Base-by-base conservation (phyloP, 495 filamentous ascomycete genomes). In the Aspergillus mulundensis region DNA sequence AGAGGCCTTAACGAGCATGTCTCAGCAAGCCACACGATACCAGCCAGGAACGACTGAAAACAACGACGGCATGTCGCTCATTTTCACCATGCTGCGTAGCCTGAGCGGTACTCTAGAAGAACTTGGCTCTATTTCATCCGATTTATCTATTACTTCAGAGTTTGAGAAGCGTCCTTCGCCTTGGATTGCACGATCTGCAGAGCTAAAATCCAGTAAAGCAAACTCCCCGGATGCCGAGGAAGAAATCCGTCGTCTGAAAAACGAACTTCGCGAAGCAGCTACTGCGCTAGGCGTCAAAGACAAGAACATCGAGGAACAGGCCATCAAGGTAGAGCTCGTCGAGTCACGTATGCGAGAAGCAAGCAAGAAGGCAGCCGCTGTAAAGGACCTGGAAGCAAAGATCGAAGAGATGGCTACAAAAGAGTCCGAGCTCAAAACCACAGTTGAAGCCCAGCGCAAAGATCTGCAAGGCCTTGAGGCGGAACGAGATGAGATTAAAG, bases 221-320 rank as follows among this genome's bases (percentile, higher is more conserved):
- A 80, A 87, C n/a, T 84, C 87, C 1, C 76, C 88, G 8, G 89
- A 95, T 59, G 85, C 86, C 7, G 91, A 96, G 61, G 83, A 90
- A 56, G 86, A 92, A 62, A 80, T 91, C 41, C 83, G 81, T 11
- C 82, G 83, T 16, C 73, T 95, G 32, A 87, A 85, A 62, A 87
- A 90, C 41, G 87, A 93, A 53, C 85, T 76, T 66, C 83, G 87
- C 83, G 64, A 85, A 61, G 67, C 75, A 19, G 70, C 74, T 11
- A 64, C 81, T 76, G 61, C 84, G 84, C 61, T 90, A 10, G 81
- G 84, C 3, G 87, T 96, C 57, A 95, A 95, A 69, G 93, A 96
- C 64, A 94, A 97, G 70, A 88, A 90, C 5, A 86, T 97, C 42
- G 92, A 96, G 79, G 83, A 88, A 39, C 91, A 95, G 60, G 82